Conservation (phyloP, 225 moss, liverwort and hornwort genomes). For the Rhytidiadelphus loreus region DNA sequence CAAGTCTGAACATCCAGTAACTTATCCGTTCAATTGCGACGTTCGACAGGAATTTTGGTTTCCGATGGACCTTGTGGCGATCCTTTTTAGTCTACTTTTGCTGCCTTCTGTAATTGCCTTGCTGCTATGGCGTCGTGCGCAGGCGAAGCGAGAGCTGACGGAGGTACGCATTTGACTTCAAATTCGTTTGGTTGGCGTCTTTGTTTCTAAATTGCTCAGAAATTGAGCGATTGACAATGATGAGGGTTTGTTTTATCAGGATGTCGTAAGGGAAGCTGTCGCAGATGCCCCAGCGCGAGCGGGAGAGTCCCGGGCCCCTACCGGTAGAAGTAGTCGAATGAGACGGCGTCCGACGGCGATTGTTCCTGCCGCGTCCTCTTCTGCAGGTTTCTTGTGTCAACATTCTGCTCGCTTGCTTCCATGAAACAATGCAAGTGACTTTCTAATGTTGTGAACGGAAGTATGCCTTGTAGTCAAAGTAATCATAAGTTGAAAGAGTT, state of each 20-base stretch:
- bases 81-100: conserved; percentile 17
- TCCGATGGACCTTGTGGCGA: conserved; percentile 26
- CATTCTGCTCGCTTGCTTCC: neutral
- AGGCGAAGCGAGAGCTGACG: neutral
- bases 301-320: conserved; percentile 4
- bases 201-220: neutral
- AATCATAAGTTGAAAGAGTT: neutral
- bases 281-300: neutral
- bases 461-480: neutral
- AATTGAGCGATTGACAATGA: neutral
- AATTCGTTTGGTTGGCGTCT: neutral
- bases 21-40: neutral
- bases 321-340: conserved; percentile 23
- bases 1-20: neutral
- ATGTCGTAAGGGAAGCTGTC: neutral
- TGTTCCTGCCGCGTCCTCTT: conserved; percentile 31
- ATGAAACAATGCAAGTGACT: neutral
- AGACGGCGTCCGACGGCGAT: conserved; percentile 18
- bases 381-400: conserved; percentile 4
- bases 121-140: conserved; percentile 39
- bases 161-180: neutral
- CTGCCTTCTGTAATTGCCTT: conserved; percentile 8
- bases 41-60: neutral
- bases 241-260: neutral
- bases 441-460: neutral